Evolutionary conservation across 129 eudicot species (phyloP).

Genomic region (Flaveria ramosissima): DNA sequence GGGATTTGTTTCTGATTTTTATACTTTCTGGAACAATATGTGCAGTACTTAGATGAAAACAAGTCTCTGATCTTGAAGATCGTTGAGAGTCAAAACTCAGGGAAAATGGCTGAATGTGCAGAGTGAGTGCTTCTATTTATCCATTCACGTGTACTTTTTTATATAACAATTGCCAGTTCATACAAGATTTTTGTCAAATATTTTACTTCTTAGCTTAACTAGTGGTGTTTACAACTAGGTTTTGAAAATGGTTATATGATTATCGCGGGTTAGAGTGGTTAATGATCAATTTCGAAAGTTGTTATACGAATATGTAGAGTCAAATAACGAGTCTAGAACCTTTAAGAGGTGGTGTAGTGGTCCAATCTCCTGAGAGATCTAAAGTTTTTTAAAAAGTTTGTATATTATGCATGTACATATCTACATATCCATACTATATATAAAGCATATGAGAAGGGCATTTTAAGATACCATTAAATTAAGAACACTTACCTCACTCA

Average conservation of each 20-base stretch:
- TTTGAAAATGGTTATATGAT: not conserved
- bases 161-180: not conserved
- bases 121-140: constrained; percentile 56
- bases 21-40: not conserved
- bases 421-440: no score
- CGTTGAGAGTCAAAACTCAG: constrained; percentile 95
- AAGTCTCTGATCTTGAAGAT: constrained; percentile 93
- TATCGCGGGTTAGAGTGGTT: no score
- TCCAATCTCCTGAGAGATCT: no score
- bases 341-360: no score
- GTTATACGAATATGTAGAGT: no score
- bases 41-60: constrained; percentile 97
- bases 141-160: not conserved
- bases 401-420: no score
- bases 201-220: not conserved
- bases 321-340: no score
- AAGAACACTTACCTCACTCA: no score
- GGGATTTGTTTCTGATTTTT: not conserved
- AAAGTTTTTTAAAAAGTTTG: no score
- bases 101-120: constrained; percentile 96
- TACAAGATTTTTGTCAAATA: not conserved
- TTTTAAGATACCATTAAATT: no score
- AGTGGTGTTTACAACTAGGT: not conserved
- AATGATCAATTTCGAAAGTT: no score
- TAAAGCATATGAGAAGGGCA: no score